phyloP scores from a whole-genome alignment of 352 stramenopile genomes.

The Globisporangium orthogonon region DNA sequence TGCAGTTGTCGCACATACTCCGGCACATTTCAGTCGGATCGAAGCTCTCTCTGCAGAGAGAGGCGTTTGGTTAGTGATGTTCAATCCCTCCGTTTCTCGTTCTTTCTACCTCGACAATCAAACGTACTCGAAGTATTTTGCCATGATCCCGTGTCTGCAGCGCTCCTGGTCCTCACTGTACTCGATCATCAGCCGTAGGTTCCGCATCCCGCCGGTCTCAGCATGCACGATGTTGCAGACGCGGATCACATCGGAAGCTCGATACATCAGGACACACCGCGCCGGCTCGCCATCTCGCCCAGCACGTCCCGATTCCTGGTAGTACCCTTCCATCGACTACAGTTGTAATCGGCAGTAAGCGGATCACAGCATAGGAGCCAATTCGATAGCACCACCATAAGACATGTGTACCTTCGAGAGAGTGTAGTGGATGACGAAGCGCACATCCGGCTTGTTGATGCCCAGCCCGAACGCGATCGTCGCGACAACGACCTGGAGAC shows the following conservation, averaged over 20 bases:
- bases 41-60: constrained; percentile 26
- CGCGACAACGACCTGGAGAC: constrained; percentile 86
- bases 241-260: constrained; percentile 61
- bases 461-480: constrained; percentile 93
- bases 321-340: constrained; percentile 94
- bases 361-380: no score
- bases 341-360: neutral
- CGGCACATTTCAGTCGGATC: constrained; percentile 31
- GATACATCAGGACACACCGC: constrained; percentile 88
- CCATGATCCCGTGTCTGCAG: constrained; percentile 44
- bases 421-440: constrained; percentile 89
- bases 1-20: constrained; percentile 44
- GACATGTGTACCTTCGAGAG: constrained; percentile 48
- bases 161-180: constrained; percentile 35
- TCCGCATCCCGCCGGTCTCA: constrained; percentile 54
- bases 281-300: constrained; percentile 90
- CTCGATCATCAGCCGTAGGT: constrained; percentile 58
- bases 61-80: neutral
- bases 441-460: constrained; percentile 92
- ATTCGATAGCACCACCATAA: neutral
- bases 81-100: neutral
- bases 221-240: constrained; percentile 62
- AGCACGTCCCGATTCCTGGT: constrained; percentile 95
- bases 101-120: neutral
- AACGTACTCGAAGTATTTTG: constrained; percentile 48